Conservation (phyloP, 129 eudicot species). For the Rutidosis leptorrhynchoides region DNA sequence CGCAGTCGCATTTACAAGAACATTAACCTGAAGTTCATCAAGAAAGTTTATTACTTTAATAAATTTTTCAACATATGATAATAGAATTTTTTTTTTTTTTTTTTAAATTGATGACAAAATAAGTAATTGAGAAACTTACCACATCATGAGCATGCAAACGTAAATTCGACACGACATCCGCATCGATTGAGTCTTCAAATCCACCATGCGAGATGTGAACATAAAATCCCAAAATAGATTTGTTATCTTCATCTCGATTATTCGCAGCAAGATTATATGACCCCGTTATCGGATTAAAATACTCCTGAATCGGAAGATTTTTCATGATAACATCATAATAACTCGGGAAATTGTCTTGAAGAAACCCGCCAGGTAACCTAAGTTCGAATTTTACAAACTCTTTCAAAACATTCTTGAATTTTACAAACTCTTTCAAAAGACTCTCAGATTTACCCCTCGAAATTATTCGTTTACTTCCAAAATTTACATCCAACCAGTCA, state of each 20-base stretch:
- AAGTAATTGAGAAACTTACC: conserved; percentile 38
- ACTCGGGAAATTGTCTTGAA: conserved; percentile 51
- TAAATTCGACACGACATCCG: conserved; percentile 46
- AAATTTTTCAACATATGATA: neutral
- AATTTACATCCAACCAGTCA: conserved; percentile 72
- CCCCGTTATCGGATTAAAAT: conserved; percentile 55
- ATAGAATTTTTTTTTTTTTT: neutral
- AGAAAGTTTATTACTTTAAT: no score
- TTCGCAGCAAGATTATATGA: conserved; percentile 53
- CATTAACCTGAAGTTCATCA: conserved; percentile 54
- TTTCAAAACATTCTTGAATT: no score
- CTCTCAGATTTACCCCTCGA: conserved; percentile 43
- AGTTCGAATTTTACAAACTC: conserved; percentile 49
- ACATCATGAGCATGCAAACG: conserved; percentile 51
- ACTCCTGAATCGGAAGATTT: conserved; percentile 63
- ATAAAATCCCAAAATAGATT: conserved; percentile 56
- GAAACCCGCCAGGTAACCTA: conserved; percentile 47
- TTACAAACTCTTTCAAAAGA: conserved; percentile 44
- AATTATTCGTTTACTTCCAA: conserved; percentile 41
- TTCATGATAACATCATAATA: conserved; percentile 48
- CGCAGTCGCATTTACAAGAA: conserved; percentile 63
- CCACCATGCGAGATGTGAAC: conserved; percentile 58
- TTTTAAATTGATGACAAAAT: neutral
- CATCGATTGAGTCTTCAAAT: conserved; percentile 47
- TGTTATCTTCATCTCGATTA: conserved; percentile 40